phyloP scores from a whole-genome alignment of 2,329 filamentous ascomycete genomes.

The Epichloe bromicola region DNA sequence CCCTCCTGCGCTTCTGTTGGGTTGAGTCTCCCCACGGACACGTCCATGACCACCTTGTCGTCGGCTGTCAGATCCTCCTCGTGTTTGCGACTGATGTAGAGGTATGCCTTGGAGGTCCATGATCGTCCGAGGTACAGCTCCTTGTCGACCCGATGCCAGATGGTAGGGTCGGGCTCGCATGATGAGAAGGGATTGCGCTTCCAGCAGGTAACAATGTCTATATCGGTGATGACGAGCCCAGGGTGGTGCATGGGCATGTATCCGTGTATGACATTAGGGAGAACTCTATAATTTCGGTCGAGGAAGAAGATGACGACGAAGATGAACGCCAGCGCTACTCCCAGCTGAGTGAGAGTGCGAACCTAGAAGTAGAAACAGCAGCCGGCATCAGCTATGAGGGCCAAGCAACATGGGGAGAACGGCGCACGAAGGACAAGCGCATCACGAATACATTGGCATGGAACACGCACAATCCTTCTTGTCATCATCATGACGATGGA shows the following conservation, averaged over 20 bases:
- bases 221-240: constrained; percentile 74
- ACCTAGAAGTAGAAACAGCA: constrained; percentile 29
- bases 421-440: not conserved
- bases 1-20: constrained; percentile 30
- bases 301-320: constrained; percentile 66
- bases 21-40: constrained; percentile 60
- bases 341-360: constrained; percentile 63
- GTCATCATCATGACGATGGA: constrained; percentile 16
- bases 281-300: constrained; percentile 77
- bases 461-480: constrained; percentile 22
- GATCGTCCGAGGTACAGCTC: constrained; percentile 68
- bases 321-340: constrained; percentile 49
- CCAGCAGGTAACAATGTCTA: constrained; percentile 66
- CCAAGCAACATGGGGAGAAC: not conserved
- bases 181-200: constrained; percentile 60
- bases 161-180: constrained; percentile 57
- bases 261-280: constrained; percentile 74
- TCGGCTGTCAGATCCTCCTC: constrained; percentile 66
- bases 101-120: constrained; percentile 64
- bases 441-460: not conserved
- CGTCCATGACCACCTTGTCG: constrained; percentile 69
- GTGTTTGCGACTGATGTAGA: constrained; percentile 72
- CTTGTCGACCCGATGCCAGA: constrained; percentile 79
- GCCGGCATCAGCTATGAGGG: not conserved
- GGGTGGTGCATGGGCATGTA: constrained; percentile 78